Percentiles rank a stretch among this genome's conserved stretches.
phyloP scores from a whole-genome alignment of 345 rosid species.

The Gossypioides kirkii region DNA sequence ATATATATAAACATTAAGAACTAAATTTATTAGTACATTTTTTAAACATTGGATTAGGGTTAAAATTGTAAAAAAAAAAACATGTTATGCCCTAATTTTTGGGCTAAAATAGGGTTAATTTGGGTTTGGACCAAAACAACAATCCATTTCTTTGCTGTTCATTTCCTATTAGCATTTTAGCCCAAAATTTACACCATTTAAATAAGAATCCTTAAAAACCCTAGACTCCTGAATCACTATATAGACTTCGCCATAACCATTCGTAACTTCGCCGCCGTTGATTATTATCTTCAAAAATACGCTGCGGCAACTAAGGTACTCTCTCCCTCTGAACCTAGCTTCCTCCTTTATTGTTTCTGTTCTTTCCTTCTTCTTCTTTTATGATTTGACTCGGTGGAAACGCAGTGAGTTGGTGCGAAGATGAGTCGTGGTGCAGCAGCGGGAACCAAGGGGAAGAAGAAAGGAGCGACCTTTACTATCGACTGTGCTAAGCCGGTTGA shows the following conservation, averaged over 20 bases:
- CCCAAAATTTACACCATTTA: background rate
- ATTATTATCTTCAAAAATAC: background rate
- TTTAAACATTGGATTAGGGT: too few species aligned
- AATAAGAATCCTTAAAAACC: background rate
- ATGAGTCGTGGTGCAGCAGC: constrained; percentile 17
- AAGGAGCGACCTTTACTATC: constrained; percentile 47
- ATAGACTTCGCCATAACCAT: background rate
- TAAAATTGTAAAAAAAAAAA: too few species aligned
- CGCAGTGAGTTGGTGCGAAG: constrained; percentile 4
- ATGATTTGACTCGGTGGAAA: background rate
- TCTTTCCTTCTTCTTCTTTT: too few species aligned
- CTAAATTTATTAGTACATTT: too few species aligned
- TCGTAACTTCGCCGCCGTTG: background rate
- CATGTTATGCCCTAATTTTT: background rate
- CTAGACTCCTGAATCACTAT: background rate
- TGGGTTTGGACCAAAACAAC: background rate
- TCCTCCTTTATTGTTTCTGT: background rate
- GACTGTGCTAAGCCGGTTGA: constrained; percentile 78
- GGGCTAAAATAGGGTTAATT: background rate
- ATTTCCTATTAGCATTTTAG: background rate
- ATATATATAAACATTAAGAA: too few species aligned
- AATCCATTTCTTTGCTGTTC: background rate
- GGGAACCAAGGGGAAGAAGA: constrained; percentile 48
- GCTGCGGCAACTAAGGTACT: background rate
- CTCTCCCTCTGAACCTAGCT: background rate